Percentiles rank a stretch among this genome's conserved stretches.
Conservation (phyloP, 2,329 filamentous ascomycete species). For the Ilyonectria destructans region DNA sequence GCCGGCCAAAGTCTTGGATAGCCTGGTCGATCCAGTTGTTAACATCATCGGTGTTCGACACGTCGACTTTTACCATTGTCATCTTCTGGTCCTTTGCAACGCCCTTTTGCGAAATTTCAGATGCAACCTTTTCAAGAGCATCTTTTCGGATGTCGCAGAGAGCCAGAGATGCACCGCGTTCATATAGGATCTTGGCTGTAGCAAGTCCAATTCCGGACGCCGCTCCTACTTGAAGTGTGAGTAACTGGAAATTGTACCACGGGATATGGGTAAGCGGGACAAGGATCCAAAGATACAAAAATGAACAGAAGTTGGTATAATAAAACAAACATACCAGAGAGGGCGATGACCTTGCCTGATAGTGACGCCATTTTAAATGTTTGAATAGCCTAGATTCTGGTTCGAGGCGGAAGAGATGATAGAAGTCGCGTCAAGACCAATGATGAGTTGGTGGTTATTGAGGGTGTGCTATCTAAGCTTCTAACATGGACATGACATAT, state of each 20-base stretch:
- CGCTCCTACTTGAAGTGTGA: background rate
- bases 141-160: slow-evolving; percentile 21
- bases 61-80: background rate
- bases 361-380: no score
- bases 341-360: no score
- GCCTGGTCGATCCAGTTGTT: slow-evolving; percentile 17
- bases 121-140: slow-evolving; percentile 1
- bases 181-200: slow-evolving; percentile 14
- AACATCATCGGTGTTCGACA: slow-evolving; percentile 8
- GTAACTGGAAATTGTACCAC: background rate
- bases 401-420: no score
- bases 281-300: background rate
- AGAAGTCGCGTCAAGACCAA: no score
- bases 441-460: no score
- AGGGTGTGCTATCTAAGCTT: no score
- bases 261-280: background rate
- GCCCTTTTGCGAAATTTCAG: background rate
- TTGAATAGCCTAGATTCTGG: no score
- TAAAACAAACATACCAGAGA: no score
- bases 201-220: slow-evolving; percentile 20
- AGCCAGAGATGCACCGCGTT: slow-evolving; percentile 14
- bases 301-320: background rate
- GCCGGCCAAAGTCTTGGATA: slow-evolving; percentile 1
- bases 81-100: background rate
- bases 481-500: no score